These are phyloP conservation scores for Casuarina glauca DNA, from an alignment of 306 rosid genomes.

Conservation along the genomic window DNA sequence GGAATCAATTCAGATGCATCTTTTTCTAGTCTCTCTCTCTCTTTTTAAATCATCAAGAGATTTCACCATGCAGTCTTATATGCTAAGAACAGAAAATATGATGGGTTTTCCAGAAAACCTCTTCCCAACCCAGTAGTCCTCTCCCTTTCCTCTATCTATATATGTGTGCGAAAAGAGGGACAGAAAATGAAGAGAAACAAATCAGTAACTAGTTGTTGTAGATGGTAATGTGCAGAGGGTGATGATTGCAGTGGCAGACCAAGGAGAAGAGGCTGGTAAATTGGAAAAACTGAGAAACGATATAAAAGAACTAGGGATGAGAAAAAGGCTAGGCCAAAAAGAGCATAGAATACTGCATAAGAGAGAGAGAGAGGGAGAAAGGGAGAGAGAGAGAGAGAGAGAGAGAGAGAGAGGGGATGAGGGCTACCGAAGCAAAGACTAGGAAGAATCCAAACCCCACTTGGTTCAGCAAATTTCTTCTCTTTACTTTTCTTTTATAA, in stretches of 20 bases:
- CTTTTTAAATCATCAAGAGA: conserved; percentile 22
- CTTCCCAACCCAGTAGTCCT: conserved; percentile 36
- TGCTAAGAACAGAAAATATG: conserved; percentile 36
- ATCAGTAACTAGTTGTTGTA: conserved; percentile 29
- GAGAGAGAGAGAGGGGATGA: conserved; percentile 27
- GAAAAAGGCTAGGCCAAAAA: conserved; percentile 35
- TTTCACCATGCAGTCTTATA: conserved; percentile 40
- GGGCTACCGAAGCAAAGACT: conserved; percentile 41
- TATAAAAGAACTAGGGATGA: conserved; percentile 14
- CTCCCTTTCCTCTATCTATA: conserved; percentile 27
- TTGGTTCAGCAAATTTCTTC: conserved; percentile 18
- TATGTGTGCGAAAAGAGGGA: conserved; percentile 32
- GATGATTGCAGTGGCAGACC: conserved; percentile 52
- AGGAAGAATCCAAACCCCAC: conserved; percentile 44
- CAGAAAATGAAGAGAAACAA: conserved; percentile 10
- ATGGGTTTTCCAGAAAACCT: conserved; percentile 30
- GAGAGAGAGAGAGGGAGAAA: conserved; percentile 26
- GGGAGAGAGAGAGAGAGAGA: conserved; percentile 33
- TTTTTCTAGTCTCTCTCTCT: conserved; percentile 26
- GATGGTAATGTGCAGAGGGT: conserved; percentile 31
- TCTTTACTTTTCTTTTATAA: conserved; percentile 9
- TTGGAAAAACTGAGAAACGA: conserved; percentile 16
- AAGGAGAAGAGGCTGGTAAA: conserved; percentile 33
- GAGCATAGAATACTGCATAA: conserved; percentile 28
- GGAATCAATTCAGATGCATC: conserved; percentile 32